Evolutionary conservation across 2,329 filamentous ascomycete species (phyloP).

Genomic region (Aureobasidium uvarum): DNA sequence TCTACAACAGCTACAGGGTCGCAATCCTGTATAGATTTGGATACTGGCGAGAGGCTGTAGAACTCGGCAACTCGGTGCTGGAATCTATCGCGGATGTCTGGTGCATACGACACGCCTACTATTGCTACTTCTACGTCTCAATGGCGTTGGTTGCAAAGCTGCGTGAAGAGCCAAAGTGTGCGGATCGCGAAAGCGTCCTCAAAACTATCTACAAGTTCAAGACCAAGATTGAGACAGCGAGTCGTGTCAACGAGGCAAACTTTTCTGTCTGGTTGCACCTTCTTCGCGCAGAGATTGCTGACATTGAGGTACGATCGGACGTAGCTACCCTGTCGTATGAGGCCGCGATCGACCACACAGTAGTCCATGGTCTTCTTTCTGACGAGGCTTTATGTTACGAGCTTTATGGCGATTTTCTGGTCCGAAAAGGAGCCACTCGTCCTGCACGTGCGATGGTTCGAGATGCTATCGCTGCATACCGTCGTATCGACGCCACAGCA

Average conservation of each 20-base stretch:
- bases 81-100: constrained; percentile 46
- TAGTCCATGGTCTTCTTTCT: constrained; percentile 63
- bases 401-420: constrained; percentile 68
- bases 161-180: constrained; percentile 39
- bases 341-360: constrained; percentile 66
- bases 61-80: constrained; percentile 44
- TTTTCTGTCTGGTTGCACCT: constrained; percentile 68
- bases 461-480: constrained; percentile 66
- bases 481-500: constrained; percentile 66
- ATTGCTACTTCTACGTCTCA: constrained; percentile 45
- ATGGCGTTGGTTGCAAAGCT: constrained; percentile 44
- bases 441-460: constrained; percentile 67
- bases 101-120: constrained; percentile 46
- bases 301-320: constrained; percentile 48
- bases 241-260: constrained; percentile 65
- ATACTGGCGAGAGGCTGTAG: constrained; percentile 44
- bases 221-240: constrained; percentile 63
- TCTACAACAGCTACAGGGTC: constrained; percentile 62
- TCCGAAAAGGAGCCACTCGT: constrained; percentile 62
- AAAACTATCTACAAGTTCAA: constrained; percentile 56
- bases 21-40: constrained; percentile 47
- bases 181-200: constrained; percentile 51
- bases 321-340: constrained; percentile 65
- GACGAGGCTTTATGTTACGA: constrained; percentile 74
- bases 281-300: constrained; percentile 66